Evolutionary conservation across 768 basidiomycete species (phyloP).

Genomic region (Panellus pusillus): DNA sequence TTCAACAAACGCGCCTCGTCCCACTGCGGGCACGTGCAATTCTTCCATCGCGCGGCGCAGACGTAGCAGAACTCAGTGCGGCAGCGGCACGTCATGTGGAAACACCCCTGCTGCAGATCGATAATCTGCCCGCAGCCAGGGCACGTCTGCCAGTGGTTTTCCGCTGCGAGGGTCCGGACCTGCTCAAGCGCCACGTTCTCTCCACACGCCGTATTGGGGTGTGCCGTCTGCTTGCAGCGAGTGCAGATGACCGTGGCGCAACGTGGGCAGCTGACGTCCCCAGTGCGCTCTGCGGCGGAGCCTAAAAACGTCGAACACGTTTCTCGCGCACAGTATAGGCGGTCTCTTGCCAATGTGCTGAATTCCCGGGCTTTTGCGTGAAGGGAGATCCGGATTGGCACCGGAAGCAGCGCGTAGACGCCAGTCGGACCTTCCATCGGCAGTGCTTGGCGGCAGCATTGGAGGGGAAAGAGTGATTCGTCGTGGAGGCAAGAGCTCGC

Average conservation of each 20-base stretch:
- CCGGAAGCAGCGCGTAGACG: slow-evolving; percentile 25
- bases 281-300: slow-evolving; percentile 26
- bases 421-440: slow-evolving; percentile 25
- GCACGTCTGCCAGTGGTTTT: slow-evolving; percentile 61
- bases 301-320: slow-evolving; percentile 58
- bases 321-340: slow-evolving; percentile 52
- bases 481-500: slow-evolving; percentile 44
- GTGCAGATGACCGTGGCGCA: slow-evolving; percentile 46
- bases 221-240: slow-evolving; percentile 48
- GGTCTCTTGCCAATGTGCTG: slow-evolving; percentile 35
- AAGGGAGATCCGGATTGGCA: slow-evolving; percentile 32
- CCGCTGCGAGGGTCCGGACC: slow-evolving; percentile 44
- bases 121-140: slow-evolving; percentile 57
- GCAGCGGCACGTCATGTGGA: slow-evolving; percentile 67
- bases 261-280: slow-evolving; percentile 33
- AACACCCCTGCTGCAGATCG: slow-evolving; percentile 58
- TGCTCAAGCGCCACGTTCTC: slow-evolving; percentile 43
- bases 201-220: slow-evolving; percentile 39
- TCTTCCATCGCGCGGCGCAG: slow-evolving; percentile 64
- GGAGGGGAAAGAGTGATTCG: slow-evolving; percentile 52
- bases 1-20: slow-evolving; percentile 47
- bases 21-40: slow-evolving; percentile 62
- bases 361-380: slow-evolving; percentile 48
- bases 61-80: slow-evolving; percentile 62
- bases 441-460: slow-evolving; percentile 47